Conservation (phyloP, 2,329 filamentous ascomycete genomes). For the Aspergillus versicolor region DNA sequence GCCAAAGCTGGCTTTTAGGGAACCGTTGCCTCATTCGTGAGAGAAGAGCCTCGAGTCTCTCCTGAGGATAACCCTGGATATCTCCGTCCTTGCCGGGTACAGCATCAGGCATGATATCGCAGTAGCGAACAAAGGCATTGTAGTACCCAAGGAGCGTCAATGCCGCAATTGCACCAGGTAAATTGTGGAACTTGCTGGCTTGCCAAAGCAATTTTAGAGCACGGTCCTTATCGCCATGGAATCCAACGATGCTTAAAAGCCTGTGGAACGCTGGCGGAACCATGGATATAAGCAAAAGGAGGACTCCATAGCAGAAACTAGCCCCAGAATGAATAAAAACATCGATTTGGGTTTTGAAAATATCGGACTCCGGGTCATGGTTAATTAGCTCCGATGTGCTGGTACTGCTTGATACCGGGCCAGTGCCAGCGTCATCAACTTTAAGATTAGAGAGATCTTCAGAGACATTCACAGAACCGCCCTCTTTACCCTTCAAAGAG, state of each 20-base stretch:
- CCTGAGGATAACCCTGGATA: slow-evolving; percentile 69
- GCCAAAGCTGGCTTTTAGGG: slow-evolving; percentile 80
- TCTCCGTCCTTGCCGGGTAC: slow-evolving; percentile 49
- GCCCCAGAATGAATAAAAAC: slow-evolving; percentile 85
- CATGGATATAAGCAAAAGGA: slow-evolving; percentile 86
- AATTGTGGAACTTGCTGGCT: slow-evolving; percentile 77
- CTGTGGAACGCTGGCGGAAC: slow-evolving; percentile 88
- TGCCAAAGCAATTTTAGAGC: slow-evolving; percentile 89
- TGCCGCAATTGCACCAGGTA: slow-evolving; percentile 88
- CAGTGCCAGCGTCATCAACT: slow-evolving; percentile 17
- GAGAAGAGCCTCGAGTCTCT: slow-evolving; percentile 67
- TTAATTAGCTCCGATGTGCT: slow-evolving; percentile 34
- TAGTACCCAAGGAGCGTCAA: slow-evolving; percentile 82
- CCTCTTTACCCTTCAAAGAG: slow-evolving; percentile 1
- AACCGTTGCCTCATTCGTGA: slow-evolving; percentile 73
- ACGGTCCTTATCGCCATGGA: slow-evolving; percentile 79
- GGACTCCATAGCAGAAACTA: slow-evolving; percentile 84
- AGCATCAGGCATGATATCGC: slow-evolving; percentile 74
- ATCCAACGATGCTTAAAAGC: slow-evolving; percentile 84
- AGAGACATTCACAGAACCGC: slow-evolving; percentile 18
- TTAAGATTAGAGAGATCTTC: slow-evolving; percentile 25
- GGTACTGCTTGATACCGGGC: slow-evolving; percentile 20
- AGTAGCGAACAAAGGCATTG: slow-evolving; percentile 79
- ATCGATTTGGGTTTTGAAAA: slow-evolving; percentile 75
- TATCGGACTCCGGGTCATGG: slow-evolving; percentile 58